Evolutionary conservation across 352 stramenopile genomes (phyloP), one percentile per base, ranked within the genome.

Genomic region (Globisporangium camurandrum): DNA sequence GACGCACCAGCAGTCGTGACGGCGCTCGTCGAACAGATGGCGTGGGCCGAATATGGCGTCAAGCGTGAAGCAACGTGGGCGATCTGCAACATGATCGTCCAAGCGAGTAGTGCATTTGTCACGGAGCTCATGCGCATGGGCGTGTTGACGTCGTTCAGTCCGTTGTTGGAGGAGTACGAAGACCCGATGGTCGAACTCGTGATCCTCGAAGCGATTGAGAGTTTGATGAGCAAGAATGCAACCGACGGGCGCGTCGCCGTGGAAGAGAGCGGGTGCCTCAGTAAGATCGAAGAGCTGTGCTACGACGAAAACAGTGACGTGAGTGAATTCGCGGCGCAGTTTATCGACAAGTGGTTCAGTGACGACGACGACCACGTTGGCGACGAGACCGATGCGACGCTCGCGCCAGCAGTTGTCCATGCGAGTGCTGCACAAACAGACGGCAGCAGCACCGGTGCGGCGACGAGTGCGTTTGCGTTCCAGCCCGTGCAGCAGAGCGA

Each of bases 31-130:
- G 82, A 93, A 57, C 82, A 93, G 51, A 84, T 93, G 67, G 68
- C 78, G n/a, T 93, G 82, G 82, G 82, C 82, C 9, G 82, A 93
- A 55, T 91, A 89, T 51, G 72, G 71, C 38, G 82, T 93, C 12
- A 86, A 88, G 64, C 79, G 79, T 14, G 82, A 93, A 56, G 82
- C 82, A 14, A 90, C 79, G 36, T 93, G 82, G 82, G 82, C 82
- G 17, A 81, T 91, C 54, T 93, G 82, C 66, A 93, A 90, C 54
- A 75, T 93, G 27, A 88, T 91, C 46, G 79, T 91, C 17, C 72
- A 80, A 36, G 75, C 76, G 22, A 80, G 65, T 42, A 40, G 63
- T 24, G 66, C 76, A 22, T 84, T 84, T 54, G 55, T 89, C 19
- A 55, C 57, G 19, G 69, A 91, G 52, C 73, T 89, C 48, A 67